Conservation (phyloP, 2,329 filamentous ascomycete genomes). For the Cladosporium cucumerinum region DNA sequence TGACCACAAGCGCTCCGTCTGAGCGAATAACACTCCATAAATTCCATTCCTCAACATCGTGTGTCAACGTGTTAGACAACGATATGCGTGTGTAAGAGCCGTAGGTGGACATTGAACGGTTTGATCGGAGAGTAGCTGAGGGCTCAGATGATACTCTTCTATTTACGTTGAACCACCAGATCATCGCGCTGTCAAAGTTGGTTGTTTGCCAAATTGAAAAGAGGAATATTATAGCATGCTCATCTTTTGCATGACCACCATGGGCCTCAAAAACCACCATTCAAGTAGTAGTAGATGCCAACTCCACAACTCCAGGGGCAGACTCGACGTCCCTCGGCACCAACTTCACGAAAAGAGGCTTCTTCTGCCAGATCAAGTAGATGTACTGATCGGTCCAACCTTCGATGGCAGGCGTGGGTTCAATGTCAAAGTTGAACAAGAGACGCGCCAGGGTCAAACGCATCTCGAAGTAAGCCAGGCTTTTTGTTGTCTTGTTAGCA, state of each 20-base stretch:
- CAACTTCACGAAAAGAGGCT: background rate
- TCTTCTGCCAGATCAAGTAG: background rate
- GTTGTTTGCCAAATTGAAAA: background rate
- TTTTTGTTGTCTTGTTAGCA: background rate
- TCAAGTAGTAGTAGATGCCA: background rate
- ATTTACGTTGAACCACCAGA: no score
- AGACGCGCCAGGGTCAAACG: slow-evolving; percentile 37
- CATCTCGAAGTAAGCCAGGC: slow-evolving; percentile 36
- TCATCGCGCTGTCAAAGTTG: no score
- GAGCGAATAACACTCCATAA: no score
- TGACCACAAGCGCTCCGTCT: no score
- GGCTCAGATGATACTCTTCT: no score
- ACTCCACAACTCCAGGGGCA: background rate
- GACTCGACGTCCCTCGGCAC: background rate
- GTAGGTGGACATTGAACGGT: no score
- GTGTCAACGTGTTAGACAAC: no score
- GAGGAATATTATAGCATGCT: background rate
- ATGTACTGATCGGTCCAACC: background rate
- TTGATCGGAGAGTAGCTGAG: no score
- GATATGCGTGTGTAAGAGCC: no score
- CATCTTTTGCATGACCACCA: background rate
- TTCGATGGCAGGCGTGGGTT: background rate
- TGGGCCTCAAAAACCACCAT: background rate
- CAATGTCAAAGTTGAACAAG: slow-evolving; percentile 39
- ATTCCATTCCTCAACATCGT: no score